A percentile compares a stretch with the other conserved stretches of the same genome.
These are phyloP conservation scores for Colletotrichum godetiae DNA, from an alignment of 2,329 filamentous ascomycete genomes.

Conservation along the genomic window DNA sequence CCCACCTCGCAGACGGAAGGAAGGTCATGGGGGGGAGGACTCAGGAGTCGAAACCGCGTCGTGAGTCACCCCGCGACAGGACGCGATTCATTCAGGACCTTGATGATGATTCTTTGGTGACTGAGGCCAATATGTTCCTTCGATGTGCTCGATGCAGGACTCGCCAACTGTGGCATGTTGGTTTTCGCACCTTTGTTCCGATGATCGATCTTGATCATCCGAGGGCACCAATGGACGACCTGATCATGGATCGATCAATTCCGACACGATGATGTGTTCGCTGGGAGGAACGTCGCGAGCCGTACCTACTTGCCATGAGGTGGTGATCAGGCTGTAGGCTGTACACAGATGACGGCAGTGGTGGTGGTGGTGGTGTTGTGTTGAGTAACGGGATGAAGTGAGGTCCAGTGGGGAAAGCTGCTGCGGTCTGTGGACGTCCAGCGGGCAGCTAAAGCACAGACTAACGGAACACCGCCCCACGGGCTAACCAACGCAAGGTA, in stretches of 20 bases:
- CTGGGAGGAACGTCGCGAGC: slow-evolving; percentile 24
- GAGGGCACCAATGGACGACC: slow-evolving; percentile 9
- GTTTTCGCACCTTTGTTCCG: neutral
- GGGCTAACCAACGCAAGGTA: neutral
- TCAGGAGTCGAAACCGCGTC: slow-evolving; percentile 1
- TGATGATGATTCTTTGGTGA: neutral
- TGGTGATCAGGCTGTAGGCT: slow-evolving; percentile 16
- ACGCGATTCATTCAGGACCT: slow-evolving; percentile 8
- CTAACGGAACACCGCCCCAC: slow-evolving; percentile 7
- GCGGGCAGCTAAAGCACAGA: neutral
- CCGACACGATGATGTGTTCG: slow-evolving; percentile 1
- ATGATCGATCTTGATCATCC: slow-evolving; percentile 7
- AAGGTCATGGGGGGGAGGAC: slow-evolving; percentile 9
- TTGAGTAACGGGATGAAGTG: neutral
- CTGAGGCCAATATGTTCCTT: neutral
- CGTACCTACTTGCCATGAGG: slow-evolving; percentile 7
- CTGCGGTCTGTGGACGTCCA: slow-evolving; percentile 1
- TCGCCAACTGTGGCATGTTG: neutral
- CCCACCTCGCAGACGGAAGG: slow-evolving; percentile 2
- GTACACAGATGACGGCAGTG: neutral
- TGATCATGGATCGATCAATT: slow-evolving; percentile 28
- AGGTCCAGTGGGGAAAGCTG: neutral
- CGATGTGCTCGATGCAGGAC: slow-evolving; percentile 21
- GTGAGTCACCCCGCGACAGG: slow-evolving; percentile 32
- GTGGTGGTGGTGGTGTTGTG: neutral